phyloP scores from a whole-genome alignment of 306 rosid species.

The Castanopsis chinensis region DNA sequence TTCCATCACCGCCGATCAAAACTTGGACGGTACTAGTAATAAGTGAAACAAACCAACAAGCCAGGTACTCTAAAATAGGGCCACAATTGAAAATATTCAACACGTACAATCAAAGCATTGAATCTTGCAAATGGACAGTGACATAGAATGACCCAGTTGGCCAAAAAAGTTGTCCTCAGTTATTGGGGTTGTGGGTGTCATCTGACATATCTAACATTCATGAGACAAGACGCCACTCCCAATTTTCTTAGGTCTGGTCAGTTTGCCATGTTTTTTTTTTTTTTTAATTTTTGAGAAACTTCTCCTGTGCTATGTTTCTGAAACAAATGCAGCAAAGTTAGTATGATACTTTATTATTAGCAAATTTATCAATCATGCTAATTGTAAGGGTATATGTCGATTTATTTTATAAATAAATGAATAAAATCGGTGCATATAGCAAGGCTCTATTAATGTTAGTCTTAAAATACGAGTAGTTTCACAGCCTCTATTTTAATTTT shows the following conservation, averaged over 20 bases:
- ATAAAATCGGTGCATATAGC: no score
- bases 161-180: constrained; percentile 11
- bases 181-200: not conserved
- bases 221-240: not conserved
- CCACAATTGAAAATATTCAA: constrained; percentile 16
- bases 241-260: not conserved
- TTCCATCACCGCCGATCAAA: constrained; percentile 9
- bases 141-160: constrained; percentile 19
- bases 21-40: constrained; percentile 4
- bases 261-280: no score
- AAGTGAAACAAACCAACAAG: no score
- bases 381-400: no score
- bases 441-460: no score
- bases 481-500: no score
- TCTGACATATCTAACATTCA: not conserved
- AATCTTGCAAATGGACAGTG: constrained; percentile 16
- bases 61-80: not conserved
- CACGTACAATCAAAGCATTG: constrained; percentile 18
- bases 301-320: not conserved
- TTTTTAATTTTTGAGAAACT: no score
- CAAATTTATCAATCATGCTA: no score
- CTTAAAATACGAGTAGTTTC: no score
- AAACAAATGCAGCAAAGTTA: not conserved
- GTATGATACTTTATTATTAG: no score
- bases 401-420: no score